Conservation (phyloP, 2,329 filamentous ascomycete species). For the Penicillium sp. region DNA sequence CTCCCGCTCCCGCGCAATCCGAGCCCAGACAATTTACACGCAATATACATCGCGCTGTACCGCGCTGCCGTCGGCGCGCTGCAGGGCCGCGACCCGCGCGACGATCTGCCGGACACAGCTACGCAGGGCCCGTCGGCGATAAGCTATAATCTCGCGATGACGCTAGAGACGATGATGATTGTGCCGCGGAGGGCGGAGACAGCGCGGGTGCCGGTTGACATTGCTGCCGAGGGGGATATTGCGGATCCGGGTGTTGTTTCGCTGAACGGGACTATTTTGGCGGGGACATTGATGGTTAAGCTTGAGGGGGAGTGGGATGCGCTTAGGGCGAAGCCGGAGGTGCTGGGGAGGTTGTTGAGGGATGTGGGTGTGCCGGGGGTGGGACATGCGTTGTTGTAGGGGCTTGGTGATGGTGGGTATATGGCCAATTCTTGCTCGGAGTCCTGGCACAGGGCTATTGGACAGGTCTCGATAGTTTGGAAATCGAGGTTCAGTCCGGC, state of each 20-base stretch:
- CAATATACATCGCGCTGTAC: slow-evolving; percentile 47
- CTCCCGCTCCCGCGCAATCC: slow-evolving; percentile 44
- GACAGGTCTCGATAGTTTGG: no score
- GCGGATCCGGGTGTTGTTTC: slow-evolving; percentile 46
- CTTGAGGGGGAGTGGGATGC: slow-evolving; percentile 55
- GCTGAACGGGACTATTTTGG: slow-evolving; percentile 60
- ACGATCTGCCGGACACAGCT: slow-evolving; percentile 11
- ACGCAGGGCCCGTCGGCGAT: slow-evolving; percentile 47
- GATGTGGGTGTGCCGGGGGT: slow-evolving; percentile 43
- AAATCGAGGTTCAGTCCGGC: no score
- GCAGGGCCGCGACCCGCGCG: slow-evolving; percentile 12
- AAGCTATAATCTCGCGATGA: slow-evolving; percentile 63
- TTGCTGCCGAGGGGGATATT: slow-evolving; percentile 34
- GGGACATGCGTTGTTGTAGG: slow-evolving; percentile 6
- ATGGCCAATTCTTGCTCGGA: no score
- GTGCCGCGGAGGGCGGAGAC: slow-evolving; percentile 53
- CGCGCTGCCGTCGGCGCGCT: slow-evolving; percentile 38
- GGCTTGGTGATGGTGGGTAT: no score
- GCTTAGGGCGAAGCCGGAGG: slow-evolving; percentile 43
- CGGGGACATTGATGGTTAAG: slow-evolving; percentile 62
- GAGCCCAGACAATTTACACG: slow-evolving; percentile 37
- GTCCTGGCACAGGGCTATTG: no score
- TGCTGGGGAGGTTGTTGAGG: slow-evolving; percentile 47
- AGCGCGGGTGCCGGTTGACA: slow-evolving; percentile 41
- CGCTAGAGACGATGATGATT: slow-evolving; percentile 55